Percentiles rank a stretch among this genome's conserved stretches.
Conservation (phyloP, 73 alveolate species). For the Paramecium sexaurelia region DNA sequence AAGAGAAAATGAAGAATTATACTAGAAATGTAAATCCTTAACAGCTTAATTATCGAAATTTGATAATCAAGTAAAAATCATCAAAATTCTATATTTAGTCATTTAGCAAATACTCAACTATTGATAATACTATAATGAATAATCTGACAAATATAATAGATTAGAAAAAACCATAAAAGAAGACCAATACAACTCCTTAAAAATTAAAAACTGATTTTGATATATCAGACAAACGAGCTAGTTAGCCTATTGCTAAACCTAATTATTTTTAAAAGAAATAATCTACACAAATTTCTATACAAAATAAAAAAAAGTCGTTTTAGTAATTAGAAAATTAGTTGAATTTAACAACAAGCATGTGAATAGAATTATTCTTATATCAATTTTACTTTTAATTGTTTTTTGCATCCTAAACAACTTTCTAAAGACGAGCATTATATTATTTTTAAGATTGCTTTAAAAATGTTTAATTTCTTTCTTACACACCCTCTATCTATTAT, state of each 20-base stretch:
- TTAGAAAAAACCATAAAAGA: not conserved
- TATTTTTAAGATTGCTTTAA: not conserved
- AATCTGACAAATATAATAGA: not conserved
- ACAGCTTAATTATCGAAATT: not conserved
- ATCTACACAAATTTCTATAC: not conserved
- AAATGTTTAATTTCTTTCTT: not conserved
- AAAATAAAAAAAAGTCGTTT: not conserved
- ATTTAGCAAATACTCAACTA: not conserved
- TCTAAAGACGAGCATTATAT: not conserved
- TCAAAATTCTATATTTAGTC: not conserved
- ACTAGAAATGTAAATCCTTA: constrained; percentile 11
- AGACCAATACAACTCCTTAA: not conserved
- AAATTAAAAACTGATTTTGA: not conserved
- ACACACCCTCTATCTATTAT: not conserved
- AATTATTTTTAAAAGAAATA: constrained; percentile 2
- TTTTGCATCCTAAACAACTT: not conserved
- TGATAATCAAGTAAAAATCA: not conserved
- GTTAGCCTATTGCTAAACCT: not conserved
- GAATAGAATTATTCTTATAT: not conserved
- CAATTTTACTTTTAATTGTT: not conserved
- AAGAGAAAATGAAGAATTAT: constrained; percentile 35
- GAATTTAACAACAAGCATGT: not conserved
- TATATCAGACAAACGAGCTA: not conserved
- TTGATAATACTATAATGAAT: not conserved
- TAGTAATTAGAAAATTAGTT: not conserved